phyloP scores from a whole-genome alignment of 1,284 basidiomycete genomes.

The Apiotrichum montevideense region DNA sequence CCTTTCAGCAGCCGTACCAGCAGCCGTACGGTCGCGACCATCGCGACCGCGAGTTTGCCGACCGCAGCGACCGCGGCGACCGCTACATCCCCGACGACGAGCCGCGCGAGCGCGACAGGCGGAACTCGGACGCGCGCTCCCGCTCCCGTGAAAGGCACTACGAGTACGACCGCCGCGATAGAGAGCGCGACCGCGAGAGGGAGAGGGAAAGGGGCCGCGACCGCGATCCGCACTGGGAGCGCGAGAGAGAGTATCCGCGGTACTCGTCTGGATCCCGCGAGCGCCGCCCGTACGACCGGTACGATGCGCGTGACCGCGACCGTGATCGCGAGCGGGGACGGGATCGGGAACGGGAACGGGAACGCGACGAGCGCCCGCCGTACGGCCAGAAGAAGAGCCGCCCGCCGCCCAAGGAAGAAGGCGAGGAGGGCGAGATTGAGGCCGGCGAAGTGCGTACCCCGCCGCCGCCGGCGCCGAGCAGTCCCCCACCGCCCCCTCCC shows the following conservation, averaged over 20 bases:
- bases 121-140: neutral
- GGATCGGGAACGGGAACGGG: conserved; percentile 1
- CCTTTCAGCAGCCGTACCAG: conserved; percentile 8
- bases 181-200: neutral
- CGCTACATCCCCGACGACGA: neutral
- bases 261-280: neutral
- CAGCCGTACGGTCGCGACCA: no score
- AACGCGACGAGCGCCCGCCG: neutral
- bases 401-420: neutral
- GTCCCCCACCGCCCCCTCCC: neutral
- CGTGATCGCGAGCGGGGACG: neutral
- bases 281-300: neutral
- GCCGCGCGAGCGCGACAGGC: neutral
- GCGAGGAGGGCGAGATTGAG: conserved; percentile 9
- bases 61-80: neutral
- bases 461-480: neutral
- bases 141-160: neutral
- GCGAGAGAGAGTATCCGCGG: neutral
- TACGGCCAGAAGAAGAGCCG: neutral
- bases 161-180: conserved; percentile 1
- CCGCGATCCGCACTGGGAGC: neutral
- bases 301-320: neutral
- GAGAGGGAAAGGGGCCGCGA: neutral
- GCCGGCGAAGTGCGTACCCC: conserved; percentile 4
- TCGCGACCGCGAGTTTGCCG: no score